A percentile compares a stretch with the other conserved stretches of the same genome.
Evolutionary conservation across 2,329 filamentous ascomycete species (phyloP).

Genomic region (Xylaria sp.): DNA sequence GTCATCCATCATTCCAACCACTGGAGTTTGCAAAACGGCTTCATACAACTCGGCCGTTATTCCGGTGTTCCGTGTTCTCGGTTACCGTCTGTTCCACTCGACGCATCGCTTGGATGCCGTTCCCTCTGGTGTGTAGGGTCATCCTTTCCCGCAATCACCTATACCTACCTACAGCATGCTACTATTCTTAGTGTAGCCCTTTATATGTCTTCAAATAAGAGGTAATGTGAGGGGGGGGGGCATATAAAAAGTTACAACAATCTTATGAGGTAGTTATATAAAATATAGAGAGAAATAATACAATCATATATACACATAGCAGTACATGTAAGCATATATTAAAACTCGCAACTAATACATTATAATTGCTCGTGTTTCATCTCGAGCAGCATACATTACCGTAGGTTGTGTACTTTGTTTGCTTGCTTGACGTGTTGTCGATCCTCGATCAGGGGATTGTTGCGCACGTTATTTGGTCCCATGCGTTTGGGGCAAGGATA

Average conservation of each 20-base stretch:
- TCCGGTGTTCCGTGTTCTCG: constrained; percentile 19
- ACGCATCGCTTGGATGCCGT: constrained; percentile 30
- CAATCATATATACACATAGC: background rate
- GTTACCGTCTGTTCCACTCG: constrained; percentile 31
- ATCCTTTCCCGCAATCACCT: constrained; percentile 4
- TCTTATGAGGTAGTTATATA: too few relatives aligned
- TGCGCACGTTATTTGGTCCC: constrained; percentile 30
- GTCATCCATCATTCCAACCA: constrained; percentile 2
- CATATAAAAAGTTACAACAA: too few relatives aligned
- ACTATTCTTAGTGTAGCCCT: constrained; percentile 1
- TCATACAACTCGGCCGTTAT: constrained; percentile 22
- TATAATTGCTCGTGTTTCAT: background rate
- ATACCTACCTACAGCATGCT: background rate
- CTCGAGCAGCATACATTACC: background rate
- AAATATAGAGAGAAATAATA: background rate
- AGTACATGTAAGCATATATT: background rate
- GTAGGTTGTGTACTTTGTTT: constrained; percentile 13
- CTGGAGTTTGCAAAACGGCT: background rate
- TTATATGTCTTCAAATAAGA: background rate
- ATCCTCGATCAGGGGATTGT: constrained; percentile 29
- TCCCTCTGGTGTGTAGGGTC: constrained; percentile 22
- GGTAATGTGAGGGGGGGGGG: too few relatives aligned
- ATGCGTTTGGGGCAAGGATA: constrained; percentile 23
- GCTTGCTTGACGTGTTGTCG: constrained; percentile 28
- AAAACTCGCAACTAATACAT: background rate